Evolutionary conservation across 148 eudicot genomes (phyloP).

Genomic region (Suaeda aralocaspica): DNA sequence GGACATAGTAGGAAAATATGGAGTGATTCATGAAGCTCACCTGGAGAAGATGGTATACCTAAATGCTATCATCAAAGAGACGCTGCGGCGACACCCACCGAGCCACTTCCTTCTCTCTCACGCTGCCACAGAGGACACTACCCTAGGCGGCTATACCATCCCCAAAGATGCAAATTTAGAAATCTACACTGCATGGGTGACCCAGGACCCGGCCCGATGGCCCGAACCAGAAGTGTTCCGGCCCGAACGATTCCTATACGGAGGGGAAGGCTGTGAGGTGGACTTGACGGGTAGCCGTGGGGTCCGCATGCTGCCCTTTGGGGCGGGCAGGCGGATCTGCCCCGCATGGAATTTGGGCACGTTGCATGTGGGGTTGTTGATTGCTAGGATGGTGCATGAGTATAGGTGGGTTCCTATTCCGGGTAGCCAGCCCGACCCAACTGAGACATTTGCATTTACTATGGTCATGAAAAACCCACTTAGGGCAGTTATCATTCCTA

Average conservation of each 20-base stretch:
- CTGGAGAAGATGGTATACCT: slow-evolving; percentile 74
- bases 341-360: slow-evolving; percentile 79
- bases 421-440: slow-evolving; percentile 77
- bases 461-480: slow-evolving; percentile 87
- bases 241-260: slow-evolving; percentile 70
- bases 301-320: slow-evolving; percentile 77
- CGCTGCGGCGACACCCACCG: slow-evolving; percentile 84
- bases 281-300: slow-evolving; percentile 77
- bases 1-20: slow-evolving; percentile 43
- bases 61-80: slow-evolving; percentile 73
- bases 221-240: slow-evolving; percentile 55
- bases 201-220: slow-evolving; percentile 76
- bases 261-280: slow-evolving; percentile 71
- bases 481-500: slow-evolving; percentile 62
- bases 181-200: slow-evolving; percentile 86
- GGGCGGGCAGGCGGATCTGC: slow-evolving; percentile 89
- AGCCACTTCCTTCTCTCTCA: slow-evolving; percentile 89
- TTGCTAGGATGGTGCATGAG: slow-evolving; percentile 85
- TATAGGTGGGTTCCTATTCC: slow-evolving; percentile 72
- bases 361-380: slow-evolving; percentile 55
- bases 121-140: slow-evolving; percentile 47
- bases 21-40: slow-evolving; percentile 40
- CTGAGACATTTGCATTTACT: slow-evolving; percentile 93
- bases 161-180: slow-evolving; percentile 67
- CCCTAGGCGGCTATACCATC: slow-evolving; percentile 78